Evolutionary conservation across 306 rosid species (phyloP), one percentile per base, ranked within the genome.

Genomic region (Lablab purpureus): DNA sequence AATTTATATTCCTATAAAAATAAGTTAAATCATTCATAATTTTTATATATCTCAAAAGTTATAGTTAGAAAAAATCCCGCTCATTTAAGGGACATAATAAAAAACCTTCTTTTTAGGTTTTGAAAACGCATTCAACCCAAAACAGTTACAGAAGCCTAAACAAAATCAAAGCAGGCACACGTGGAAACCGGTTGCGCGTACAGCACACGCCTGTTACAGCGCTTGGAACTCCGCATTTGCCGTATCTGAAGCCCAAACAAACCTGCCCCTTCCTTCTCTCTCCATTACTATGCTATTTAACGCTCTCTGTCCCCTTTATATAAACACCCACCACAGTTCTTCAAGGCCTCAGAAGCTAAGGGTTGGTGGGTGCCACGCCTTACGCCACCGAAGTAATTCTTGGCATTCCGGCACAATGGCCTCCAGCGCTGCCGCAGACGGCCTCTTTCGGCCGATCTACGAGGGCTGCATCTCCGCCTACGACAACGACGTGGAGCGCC

Each of bases 391-490:
- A 10, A 40, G 45, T 40, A 10, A 40, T 9, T 40, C 15, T 62
- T 50, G 59, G 82, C 71, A 4, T 14, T n/a, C 40, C 40, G 40
- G 40, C 1, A 18, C 0, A 6, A 87, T 87, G 89, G 83, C 84
- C 54, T 14, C 73, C 64, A 80, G 67, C 78, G 84, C 82, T 67
- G 89, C 77, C 56, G 82, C 83, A 12, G 95, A 89, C 4, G 87
- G 88, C 2, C 21, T 89, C 10, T 74, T 87, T 74, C 80, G 87
- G 23, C 75, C 87, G 0, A 45, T 91, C 43, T 88, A 68, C 34
- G 98, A 87, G 22, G 93, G 89, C 0, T 78, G 89, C 67, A 76
- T 88, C 17, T 70, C 93, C 25, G 81, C 85, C 5, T 60, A 65
- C 47, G 85, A 88, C 73, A 43, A 85, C 74, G 63, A 59, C 28